Percentiles rank a stretch among this genome's conserved stretches.
Evolutionary conservation across 768 basidiomycete genomes (phyloP).

Genomic region (Strobilomyces dryophilus): DNA sequence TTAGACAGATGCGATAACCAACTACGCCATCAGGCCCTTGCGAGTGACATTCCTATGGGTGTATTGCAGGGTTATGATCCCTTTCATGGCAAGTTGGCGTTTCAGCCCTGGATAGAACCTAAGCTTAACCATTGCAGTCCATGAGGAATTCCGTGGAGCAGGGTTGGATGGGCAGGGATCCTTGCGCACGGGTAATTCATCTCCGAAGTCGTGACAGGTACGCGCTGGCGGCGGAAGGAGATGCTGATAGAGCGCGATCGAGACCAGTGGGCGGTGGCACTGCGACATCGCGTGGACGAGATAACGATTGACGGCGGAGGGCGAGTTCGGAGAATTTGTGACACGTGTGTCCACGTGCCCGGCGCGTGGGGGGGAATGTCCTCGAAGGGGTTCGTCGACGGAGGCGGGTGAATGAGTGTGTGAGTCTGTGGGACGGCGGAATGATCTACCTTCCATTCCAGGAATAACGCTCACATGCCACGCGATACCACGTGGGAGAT

Average conservation of each 20-base stretch:
- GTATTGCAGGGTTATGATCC: background rate
- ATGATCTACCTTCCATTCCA: background rate
- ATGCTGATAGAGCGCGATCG: background rate
- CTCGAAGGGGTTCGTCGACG: background rate
- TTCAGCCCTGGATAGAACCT: background rate
- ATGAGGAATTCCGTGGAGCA: background rate
- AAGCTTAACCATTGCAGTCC: background rate
- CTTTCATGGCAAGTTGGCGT: background rate
- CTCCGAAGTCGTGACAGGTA: conserved; percentile 1
- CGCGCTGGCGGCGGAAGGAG: background rate
- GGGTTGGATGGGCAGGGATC: conserved; percentile 1
- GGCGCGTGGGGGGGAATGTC: background rate
- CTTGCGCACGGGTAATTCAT: conserved; percentile 10
- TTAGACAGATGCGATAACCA: conserved; percentile 83
- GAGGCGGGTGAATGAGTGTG: background rate
- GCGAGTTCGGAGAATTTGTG: background rate
- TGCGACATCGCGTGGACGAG: background rate
- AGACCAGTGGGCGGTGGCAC: background rate
- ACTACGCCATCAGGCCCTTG: conserved; percentile 35
- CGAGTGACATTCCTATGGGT: background rate
- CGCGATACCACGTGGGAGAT: conserved; percentile 25
- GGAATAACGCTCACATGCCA: conserved; percentile 14
- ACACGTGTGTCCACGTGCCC: conserved; percentile 20
- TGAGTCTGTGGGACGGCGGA: background rate
- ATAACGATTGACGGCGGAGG: background rate